Percentiles rank a stretch among this genome's conserved stretches.
phyloP scores from a whole-genome alignment of 2,329 filamentous ascomycete genomes.

The Drechslerella coelobrocha region DNA sequence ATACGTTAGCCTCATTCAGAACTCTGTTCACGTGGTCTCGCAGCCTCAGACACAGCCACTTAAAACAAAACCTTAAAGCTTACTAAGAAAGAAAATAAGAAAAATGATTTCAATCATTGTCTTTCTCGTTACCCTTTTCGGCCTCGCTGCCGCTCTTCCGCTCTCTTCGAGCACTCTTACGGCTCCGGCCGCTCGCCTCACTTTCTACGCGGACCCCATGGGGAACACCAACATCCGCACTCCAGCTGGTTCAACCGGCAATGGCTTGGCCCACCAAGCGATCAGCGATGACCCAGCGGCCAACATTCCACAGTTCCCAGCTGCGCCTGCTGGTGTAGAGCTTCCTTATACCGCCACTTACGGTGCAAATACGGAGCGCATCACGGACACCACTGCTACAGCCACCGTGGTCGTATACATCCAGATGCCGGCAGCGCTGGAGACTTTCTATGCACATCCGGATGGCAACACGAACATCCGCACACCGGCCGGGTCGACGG shows the following conservation, averaged over 20 bases:
- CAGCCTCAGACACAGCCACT: too few species aligned
- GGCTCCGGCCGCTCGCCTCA: not conserved
- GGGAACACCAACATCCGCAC: conserved; percentile 19
- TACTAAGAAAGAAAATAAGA: too few species aligned
- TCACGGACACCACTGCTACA: not conserved
- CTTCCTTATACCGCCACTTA: conserved; percentile 14
- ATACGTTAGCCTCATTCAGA: too few species aligned
- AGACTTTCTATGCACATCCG: conserved; percentile 7
- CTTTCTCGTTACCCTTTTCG: not conserved
- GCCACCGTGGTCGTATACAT: conserved; percentile 8
- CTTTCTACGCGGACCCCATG: conserved; percentile 3
- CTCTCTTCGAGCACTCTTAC: conserved; percentile 6
- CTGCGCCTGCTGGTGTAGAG: not conserved
- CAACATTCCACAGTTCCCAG: conserved; percentile 16
- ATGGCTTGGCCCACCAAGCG: conserved; percentile 35
- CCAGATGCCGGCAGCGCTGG: not conserved
- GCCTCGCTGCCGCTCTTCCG: conserved; percentile 1
- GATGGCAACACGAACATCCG: conserved; percentile 15
- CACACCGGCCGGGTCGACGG: conserved; percentile 16
- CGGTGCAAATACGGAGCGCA: not conserved
- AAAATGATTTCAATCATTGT: conserved; percentile 18
- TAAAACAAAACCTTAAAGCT: too few species aligned
- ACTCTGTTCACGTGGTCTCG: too few species aligned
- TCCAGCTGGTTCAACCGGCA: conserved; percentile 21
- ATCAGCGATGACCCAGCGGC: conserved; percentile 57